Conservation (phyloP, 2,329 filamentous ascomycete species). For the Tothia fuscella region DNA sequence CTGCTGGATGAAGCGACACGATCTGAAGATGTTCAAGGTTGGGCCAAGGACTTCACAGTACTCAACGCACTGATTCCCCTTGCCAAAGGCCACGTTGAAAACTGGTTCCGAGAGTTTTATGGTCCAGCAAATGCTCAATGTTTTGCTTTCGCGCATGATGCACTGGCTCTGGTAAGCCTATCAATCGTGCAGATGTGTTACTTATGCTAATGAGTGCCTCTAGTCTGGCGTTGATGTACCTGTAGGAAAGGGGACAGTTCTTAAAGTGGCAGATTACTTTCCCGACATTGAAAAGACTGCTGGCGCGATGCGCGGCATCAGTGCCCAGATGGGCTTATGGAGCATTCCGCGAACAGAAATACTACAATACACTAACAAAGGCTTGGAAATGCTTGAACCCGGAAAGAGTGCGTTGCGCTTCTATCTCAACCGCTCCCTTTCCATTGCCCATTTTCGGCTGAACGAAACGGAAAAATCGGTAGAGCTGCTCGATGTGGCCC, state of each 20-base stretch:
- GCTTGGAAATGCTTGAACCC: not conserved
- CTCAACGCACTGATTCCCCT: not conserved
- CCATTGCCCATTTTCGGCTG: too few species aligned
- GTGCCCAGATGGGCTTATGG: not conserved
- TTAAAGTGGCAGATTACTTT: not conserved
- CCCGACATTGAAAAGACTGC: slow-evolving; percentile 1
- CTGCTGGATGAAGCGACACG: not conserved
- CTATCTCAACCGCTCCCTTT: not conserved
- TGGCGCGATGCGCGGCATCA: not conserved
- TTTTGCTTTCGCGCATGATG: not conserved
- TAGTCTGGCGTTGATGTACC: not conserved
- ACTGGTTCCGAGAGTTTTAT: not conserved
- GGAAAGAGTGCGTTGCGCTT: not conserved
- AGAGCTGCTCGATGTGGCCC: too few species aligned
- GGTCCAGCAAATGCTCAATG: too few species aligned
- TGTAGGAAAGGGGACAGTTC: not conserved
- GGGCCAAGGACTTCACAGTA: not conserved
- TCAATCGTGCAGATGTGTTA: not conserved
- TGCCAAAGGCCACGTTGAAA: not conserved
- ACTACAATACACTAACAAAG: not conserved
- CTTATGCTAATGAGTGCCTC: not conserved
- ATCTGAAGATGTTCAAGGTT: not conserved
- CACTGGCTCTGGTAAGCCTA: not conserved
- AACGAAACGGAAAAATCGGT: too few species aligned
- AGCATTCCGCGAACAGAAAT: not conserved